Base-by-base conservation (phyloP, 345 rosid genomes). In the Dimocarpus longan region DNA sequence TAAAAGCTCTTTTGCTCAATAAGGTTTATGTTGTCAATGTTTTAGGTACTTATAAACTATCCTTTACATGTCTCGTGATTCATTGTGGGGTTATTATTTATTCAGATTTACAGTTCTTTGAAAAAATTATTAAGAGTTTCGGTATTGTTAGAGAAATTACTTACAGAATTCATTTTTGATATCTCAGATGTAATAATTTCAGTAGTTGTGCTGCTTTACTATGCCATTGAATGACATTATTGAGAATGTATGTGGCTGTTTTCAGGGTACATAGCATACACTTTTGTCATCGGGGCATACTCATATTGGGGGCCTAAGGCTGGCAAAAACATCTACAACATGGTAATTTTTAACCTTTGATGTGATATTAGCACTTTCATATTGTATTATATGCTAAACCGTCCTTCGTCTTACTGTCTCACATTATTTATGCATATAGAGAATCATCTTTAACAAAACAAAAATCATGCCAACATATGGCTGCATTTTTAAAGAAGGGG, bases 251-350 rank as follows among this genome's bases (percentile, higher is more conserved):
- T 71, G 66, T 70, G 62, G 21, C 67, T 67, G 66, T 82, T 85
- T 80, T 72, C 88, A 95, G 99, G 99, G 60, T 88, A 91, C 81
- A 79, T 91, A 68, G 89, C 89, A n/a, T 95, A 95, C 92, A 95
- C 84, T 84, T 95, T 93, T 62, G 99, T 95, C 76, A 68, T 95
- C 57, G 98, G 99, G 40, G 99, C 99, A 69, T 95, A 95, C 85
- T 93, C 98, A 11, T 95, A 93, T 76, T 95, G 98, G 98, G 97
- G 98, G 5, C 99, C 99, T 59, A 95, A 95, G 85, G 99, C 98
- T 81, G 99, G 97, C 68, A 78, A 91, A 50, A 88, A 84, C 79
- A 93, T 95, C 54, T 95, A 92, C 85, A 88, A 95, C 57, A 93
- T 94, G 98, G 98, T 94, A 89, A 76, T 70, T 18, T 57, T 78